Evolutionary conservation across 108 stramenopile species (phyloP).

Genomic region (Halocafeteria seosinensis): DNA sequence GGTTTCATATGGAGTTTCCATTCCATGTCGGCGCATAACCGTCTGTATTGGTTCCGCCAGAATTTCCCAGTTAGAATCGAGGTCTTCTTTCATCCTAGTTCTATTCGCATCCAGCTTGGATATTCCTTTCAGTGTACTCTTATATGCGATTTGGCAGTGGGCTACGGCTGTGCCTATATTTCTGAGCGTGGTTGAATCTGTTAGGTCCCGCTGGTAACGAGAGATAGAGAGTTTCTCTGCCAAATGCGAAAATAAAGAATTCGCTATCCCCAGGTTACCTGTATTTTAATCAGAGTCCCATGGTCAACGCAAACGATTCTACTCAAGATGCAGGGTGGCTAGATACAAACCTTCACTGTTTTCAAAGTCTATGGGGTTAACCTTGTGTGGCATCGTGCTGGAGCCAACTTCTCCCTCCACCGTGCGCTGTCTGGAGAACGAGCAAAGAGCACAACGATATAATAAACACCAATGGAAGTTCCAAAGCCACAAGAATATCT

Average conservation of each 20-base stretch:
- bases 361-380: constrained; percentile 20
- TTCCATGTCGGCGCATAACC: constrained; percentile 7
- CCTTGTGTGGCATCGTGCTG: constrained; percentile 20
- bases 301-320: too few relatives aligned
- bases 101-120: neutral
- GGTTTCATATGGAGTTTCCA: constrained; percentile 14
- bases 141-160: constrained; percentile 8
- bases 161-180: constrained; percentile 8
- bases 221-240: constrained; percentile 17
- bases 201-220: constrained; percentile 13
- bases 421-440: neutral
- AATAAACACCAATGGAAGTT: too few relatives aligned
- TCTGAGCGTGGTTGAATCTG: constrained; percentile 15
- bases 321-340: too few relatives aligned
- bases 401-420: constrained; percentile 13
- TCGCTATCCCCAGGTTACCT: constrained; percentile 16
- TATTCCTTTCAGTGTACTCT: neutral
- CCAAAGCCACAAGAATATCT: too few relatives aligned
- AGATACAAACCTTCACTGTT: constrained; percentile 21
- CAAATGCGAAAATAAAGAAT: constrained; percentile 3
- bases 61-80: constrained; percentile 19
- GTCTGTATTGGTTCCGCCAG: constrained; percentile 19
- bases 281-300: too few relatives aligned
- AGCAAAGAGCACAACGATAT: neutral
- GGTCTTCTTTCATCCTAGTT: constrained; percentile 3